These are phyloP conservation scores for Vitis hybrid DNA, from an alignment of 177 flowering plant genomes.

Conservation along the genomic window DNA sequence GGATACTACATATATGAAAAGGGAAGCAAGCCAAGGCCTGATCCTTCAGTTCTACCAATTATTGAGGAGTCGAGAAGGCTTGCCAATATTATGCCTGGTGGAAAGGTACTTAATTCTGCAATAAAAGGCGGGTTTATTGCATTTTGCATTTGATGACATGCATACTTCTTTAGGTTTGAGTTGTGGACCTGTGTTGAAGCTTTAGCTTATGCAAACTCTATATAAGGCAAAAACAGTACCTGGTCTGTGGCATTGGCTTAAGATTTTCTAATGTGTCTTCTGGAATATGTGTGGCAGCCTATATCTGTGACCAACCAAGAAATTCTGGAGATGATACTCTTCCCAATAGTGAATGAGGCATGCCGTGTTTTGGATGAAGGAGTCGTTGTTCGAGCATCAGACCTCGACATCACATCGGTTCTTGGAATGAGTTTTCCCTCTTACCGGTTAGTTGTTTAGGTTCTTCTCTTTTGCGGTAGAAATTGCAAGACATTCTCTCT, in stretches of 20 bases:
- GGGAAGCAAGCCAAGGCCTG: constrained; percentile 90
- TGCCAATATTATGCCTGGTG: constrained; percentile 72
- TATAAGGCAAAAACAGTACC: not conserved
- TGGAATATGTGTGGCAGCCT: constrained; percentile 46
- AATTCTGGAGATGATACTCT: constrained; percentile 88
- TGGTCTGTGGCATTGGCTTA: not conserved
- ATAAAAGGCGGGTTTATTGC: not conserved
- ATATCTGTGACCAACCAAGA: constrained; percentile 74
- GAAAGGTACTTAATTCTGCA: constrained; percentile 57
- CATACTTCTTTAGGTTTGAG: not conserved
- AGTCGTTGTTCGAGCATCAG: constrained; percentile 83
- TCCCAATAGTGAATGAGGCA: constrained; percentile 96
- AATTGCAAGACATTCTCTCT: constrained; percentile 5
- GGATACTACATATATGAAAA: constrained; percentile 89
- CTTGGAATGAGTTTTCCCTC: constrained; percentile 98
- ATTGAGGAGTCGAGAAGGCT: constrained; percentile 72
- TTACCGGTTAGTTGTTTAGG: constrained; percentile 59
- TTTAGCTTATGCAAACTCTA: not conserved
- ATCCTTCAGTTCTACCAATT: constrained; percentile 66
- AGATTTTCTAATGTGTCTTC: not conserved
- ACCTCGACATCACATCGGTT: constrained; percentile 87
- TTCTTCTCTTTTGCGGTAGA: constrained; percentile 25
- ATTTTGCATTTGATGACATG: not conserved
- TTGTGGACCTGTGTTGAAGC: not conserved
- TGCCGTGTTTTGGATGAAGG: constrained; percentile 91